Evolutionary conservation across 345 rosid species (phyloP).

Genomic region (Camelina laxa): DNA sequence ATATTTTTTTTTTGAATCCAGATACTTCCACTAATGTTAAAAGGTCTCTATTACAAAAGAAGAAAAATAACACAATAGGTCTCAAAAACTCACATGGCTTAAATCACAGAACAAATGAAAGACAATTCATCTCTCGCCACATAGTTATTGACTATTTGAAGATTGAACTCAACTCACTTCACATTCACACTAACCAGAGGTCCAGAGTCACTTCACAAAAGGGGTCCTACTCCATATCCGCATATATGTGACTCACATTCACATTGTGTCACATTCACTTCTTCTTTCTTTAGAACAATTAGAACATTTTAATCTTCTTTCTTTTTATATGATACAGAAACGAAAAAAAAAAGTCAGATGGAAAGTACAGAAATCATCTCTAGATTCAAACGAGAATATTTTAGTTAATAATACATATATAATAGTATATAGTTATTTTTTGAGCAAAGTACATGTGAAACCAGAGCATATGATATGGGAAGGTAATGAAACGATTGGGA

Average conservation of each 20-base stretch:
- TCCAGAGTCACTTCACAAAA: slow-evolving; percentile 23
- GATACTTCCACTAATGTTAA: slow-evolving; percentile 14
- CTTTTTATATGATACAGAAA: no score
- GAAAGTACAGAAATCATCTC: slow-evolving; percentile 32
- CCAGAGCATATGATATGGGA: slow-evolving; percentile 41
- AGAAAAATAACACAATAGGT: background rate
- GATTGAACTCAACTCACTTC: background rate
- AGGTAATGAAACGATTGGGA: slow-evolving; percentile 13
- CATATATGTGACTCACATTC: slow-evolving; percentile 27
- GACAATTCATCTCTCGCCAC: slow-evolving; percentile 28
- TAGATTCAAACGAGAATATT: slow-evolving; percentile 40
- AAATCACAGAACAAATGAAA: slow-evolving; percentile 35
- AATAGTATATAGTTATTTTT: background rate
- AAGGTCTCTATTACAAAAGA: background rate
- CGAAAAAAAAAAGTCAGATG: slow-evolving; percentile 16
- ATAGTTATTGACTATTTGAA: slow-evolving; percentile 28
- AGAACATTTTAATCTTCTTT: no score
- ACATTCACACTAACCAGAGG: background rate
- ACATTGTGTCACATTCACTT: slow-evolving; percentile 29
- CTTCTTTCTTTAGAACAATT: background rate
- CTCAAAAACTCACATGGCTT: slow-evolving; percentile 30
- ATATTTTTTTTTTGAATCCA: background rate
- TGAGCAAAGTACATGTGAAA: slow-evolving; percentile 42
- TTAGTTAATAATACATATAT: slow-evolving; percentile 19
- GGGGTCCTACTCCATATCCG: slow-evolving; percentile 26